A percentile compares a stretch with the other conserved stretches of the same genome.
Conservation (phyloP, 2,329 filamentous ascomycete species). For the Colletotrichum sublineola region DNA sequence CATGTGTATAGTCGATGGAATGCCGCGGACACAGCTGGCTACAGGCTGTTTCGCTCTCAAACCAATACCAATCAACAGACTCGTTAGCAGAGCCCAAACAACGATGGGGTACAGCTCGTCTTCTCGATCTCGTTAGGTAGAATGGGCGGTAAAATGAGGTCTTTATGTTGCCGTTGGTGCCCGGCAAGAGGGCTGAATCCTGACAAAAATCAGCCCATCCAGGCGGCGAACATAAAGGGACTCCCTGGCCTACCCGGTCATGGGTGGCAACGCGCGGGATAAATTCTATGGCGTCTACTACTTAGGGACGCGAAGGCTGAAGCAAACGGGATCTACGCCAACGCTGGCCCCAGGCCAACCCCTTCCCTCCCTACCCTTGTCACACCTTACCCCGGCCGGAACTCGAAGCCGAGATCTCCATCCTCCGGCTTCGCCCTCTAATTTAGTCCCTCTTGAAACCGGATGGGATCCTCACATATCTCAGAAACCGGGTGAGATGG, state of each 20-base stretch:
- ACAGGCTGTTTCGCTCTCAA: no score
- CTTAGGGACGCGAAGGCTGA: background rate
- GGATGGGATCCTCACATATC: no score
- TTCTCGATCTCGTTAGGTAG: background rate
- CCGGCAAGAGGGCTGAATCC: background rate
- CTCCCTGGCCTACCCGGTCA: background rate
- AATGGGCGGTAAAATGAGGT: background rate
- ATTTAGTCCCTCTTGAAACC: background rate
- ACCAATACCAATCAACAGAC: background rate
- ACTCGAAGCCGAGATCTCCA: background rate
- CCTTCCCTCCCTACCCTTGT: no score
- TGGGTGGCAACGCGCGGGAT: background rate
- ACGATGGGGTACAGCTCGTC: background rate
- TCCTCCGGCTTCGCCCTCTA: background rate
- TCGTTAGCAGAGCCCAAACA: background rate
- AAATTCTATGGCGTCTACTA: background rate
- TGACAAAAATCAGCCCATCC: background rate
- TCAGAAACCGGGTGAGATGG: background rate
- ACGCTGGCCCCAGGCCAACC: background rate
- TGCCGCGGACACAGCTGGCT: background rate
- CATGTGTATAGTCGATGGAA: background rate
- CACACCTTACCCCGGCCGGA: background rate
- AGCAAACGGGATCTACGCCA: background rate
- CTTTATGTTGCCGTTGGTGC: background rate
- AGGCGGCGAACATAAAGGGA: background rate